Conservation (phyloP, 1,284 basidiomycete genomes). For the Fomitopsis betulina region DNA sequence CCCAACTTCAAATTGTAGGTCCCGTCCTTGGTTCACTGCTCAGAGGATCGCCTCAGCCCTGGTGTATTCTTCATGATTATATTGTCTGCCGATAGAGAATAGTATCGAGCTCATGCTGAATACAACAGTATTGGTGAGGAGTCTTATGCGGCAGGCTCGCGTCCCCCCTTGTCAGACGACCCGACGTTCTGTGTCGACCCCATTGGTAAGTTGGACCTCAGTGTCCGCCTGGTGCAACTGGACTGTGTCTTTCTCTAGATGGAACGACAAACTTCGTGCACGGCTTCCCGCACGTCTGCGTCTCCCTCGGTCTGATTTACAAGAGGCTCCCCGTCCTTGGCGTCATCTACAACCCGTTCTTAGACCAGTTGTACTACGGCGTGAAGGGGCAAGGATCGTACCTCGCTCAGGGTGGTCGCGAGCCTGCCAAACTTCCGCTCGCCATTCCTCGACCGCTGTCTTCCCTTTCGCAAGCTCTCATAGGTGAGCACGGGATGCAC, state of each 20-base stretch:
- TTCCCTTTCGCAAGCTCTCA: slow-evolving; percentile 76
- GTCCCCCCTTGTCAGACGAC: slow-evolving; percentile 72
- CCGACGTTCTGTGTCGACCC: slow-evolving; percentile 94
- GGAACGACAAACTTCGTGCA: slow-evolving; percentile 96
- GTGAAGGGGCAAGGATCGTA: slow-evolving; percentile 78
- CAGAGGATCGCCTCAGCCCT: slow-evolving; percentile 25
- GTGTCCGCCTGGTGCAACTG: not conserved
- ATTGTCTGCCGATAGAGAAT: not conserved
- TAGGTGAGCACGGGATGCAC: slow-evolving; percentile 38
- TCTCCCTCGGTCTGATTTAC: slow-evolving; percentile 89
- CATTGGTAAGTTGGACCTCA: slow-evolving; percentile 47
- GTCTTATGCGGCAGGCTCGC: slow-evolving; percentile 72
- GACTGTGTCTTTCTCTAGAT: slow-evolving; percentile 39
- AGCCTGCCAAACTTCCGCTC: slow-evolving; percentile 57
- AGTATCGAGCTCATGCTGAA: not conserved
- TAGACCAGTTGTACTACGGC: slow-evolving; percentile 82
- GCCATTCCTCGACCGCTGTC: slow-evolving; percentile 63
- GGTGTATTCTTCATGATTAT: slow-evolving; percentile 24
- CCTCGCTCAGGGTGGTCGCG: slow-evolving; percentile 49
- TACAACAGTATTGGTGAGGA: slow-evolving; percentile 84
- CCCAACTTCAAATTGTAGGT: slow-evolving; percentile 82
- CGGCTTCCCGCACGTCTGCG: slow-evolving; percentile 86
- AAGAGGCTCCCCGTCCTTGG: slow-evolving; percentile 80
- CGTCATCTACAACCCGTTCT: slow-evolving; percentile 91
- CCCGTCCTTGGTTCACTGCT: not conserved